These are phyloP conservation scores for Metschnikowia similis DNA, from an alignment of 805 yeast genomes.

Conservation along the genomic window DNA sequence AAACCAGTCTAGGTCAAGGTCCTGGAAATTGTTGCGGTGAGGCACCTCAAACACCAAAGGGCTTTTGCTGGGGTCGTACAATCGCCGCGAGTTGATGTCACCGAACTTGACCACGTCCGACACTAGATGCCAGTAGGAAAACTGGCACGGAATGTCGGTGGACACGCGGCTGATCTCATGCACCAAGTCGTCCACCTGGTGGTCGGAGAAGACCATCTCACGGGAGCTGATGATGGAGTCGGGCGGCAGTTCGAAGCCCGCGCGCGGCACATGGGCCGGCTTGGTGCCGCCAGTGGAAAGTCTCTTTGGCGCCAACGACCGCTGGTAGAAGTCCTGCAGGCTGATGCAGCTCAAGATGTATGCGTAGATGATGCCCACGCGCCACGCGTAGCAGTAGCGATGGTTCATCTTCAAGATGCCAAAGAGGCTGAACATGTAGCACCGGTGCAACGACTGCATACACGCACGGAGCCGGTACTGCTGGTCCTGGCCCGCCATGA, in stretches of 20 bases:
- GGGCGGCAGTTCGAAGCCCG: not conserved
- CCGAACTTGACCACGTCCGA: conserved; percentile 10
- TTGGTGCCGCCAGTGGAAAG: not conserved
- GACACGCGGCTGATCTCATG: not conserved
- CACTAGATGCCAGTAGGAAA: conserved; percentile 6
- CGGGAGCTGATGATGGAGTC: not conserved
- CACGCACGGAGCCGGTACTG: conserved; percentile 4
- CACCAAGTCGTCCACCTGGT: not conserved
- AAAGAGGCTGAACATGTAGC: conserved; percentile 9
- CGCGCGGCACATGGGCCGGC: not conserved
- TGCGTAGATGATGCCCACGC: conserved; percentile 15
- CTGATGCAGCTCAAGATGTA: conserved; percentile 11
- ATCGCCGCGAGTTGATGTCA: not conserved
- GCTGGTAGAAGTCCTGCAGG: conserved; percentile 11
- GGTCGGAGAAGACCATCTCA: not conserved
- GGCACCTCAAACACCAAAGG: conserved; percentile 5
- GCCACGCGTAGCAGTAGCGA: conserved; percentile 19
- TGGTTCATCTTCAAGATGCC: conserved; percentile 14
- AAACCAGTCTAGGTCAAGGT: conserved; percentile 3
- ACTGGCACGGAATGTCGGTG: not conserved
- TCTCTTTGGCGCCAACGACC: not conserved
- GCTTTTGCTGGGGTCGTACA: conserved; percentile 10
- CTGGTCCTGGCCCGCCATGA: not conserved
- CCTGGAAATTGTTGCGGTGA: not conserved
- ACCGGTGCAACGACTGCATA: conserved; percentile 7